phyloP scores from a whole-genome alignment of 2,329 filamentous ascomycete genomes.

The Xenoacremonium recifei region DNA sequence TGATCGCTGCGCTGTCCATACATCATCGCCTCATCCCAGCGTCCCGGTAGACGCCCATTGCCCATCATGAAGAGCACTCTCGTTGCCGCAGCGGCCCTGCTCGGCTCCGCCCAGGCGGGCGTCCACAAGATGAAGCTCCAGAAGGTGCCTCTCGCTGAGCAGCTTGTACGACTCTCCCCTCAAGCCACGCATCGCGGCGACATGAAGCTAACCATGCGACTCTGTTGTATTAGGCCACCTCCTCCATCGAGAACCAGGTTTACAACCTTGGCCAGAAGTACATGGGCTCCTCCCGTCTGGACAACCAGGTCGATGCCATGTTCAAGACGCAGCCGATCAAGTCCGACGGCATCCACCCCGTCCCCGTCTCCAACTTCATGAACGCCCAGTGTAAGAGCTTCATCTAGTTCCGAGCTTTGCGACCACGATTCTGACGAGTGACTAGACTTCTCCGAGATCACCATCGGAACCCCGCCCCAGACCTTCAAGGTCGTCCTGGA shows the following conservation, averaged over 20 bases:
- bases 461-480: constrained; percentile 88
- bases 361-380: constrained; percentile 95
- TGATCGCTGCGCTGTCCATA: constrained; percentile 2
- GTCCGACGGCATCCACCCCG: constrained; percentile 67
- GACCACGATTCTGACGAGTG: not conserved
- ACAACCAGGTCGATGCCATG: constrained; percentile 69
- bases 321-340: constrained; percentile 74
- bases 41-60: constrained; percentile 21
- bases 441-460: constrained; percentile 94
- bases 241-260: constrained; percentile 78
- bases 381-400: constrained; percentile 93
- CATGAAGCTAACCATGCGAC: constrained; percentile 8
- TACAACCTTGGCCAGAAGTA: constrained; percentile 92
- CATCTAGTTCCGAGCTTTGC: not conserved
- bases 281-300: constrained; percentile 69
- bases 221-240: constrained; percentile 58
- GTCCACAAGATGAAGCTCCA: constrained; percentile 97
- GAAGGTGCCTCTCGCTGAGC: constrained; percentile 90
- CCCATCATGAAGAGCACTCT: constrained; percentile 81
- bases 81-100: constrained; percentile 75
- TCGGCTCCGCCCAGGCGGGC: constrained; percentile 79
- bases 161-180: constrained; percentile 66
- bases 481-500: constrained; percentile 98
- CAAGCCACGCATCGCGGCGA: constrained; percentile 2
- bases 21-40: constrained; percentile 4